Base-by-base conservation (phyloP, 2,329 filamentous ascomycete genomes). In the Talaromyces sp. region DNA sequence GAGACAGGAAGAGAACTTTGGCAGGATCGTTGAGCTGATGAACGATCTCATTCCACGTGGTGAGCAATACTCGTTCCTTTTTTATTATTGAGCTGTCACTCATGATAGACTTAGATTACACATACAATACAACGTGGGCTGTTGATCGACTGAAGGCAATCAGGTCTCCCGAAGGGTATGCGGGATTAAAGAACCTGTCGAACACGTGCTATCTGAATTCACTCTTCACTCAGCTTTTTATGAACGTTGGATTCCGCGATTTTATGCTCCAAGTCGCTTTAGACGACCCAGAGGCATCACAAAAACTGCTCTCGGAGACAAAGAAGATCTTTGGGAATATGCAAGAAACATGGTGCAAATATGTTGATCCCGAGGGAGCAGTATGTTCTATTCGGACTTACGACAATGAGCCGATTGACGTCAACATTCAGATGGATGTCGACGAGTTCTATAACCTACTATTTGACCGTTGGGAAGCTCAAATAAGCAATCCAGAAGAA, bases 131-230 rank as follows among this genome's bases (percentile, higher is more conserved):
- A 3, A 78, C 78, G 4, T 84, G 81, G 70, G 75, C 80, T 54
- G 88, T 90, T 65, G 90, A 93, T 58, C 82, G 88, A 37, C 76
- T 76, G 42, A 87, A 85, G 69, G 84, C 86, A 16, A 83, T 96
- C n/a, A 86, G 92, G 65, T 87, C 91, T 1, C 77, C 85, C 1
- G 90, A 90, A 66, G 92, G 92, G 21, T 96, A 96, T 72, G 86
- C 90, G n/a, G 95, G 95, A 1, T 77, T 99, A n/a, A 84, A 84
- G 62, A 99, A 99, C 70, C 83, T 97, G 16, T 95, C 92, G 9
- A 96, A 97, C 72, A 98, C 96, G 0, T 99, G 95, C 76, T 99
- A 99, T 73, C 84, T 98, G 72, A 99, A 99, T 73, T 98, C 95
- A 0, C 81, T 99, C 0, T 83, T 98, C 65, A 93, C 92, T 0